These are phyloP conservation scores for Diaporthe vexans DNA, from an alignment of 2,329 filamentous ascomycete genomes.

Conservation along the genomic window DNA sequence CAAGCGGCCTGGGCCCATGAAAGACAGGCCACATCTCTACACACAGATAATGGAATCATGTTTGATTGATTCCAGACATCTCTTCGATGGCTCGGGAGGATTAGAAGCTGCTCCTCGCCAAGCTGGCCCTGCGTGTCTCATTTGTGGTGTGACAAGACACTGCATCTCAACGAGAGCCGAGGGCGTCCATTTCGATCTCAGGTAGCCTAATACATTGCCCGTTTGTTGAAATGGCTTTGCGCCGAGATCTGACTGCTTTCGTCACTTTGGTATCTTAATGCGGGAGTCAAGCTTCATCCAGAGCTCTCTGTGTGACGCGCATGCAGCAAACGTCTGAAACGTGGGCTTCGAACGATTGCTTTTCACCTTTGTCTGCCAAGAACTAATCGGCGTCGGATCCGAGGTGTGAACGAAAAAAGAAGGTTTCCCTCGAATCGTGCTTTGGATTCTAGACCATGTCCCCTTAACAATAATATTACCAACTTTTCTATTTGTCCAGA, in stretches of 20 bases:
- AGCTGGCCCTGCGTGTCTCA: background rate
- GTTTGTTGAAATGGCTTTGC: too few relatives aligned
- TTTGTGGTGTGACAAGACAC: background rate
- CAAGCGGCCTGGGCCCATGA: conserved; percentile 67
- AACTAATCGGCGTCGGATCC: conserved; percentile 9
- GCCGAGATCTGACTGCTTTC: background rate
- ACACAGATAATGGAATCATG: background rate
- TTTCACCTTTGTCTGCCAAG: conserved; percentile 5
- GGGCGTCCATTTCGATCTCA: background rate
- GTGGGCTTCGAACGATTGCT: background rate
- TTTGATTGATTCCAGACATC: conserved; percentile 6
- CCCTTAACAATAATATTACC: background rate
- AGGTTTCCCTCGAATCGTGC: conserved; percentile 21
- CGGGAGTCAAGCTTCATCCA: background rate
- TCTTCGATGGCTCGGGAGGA: background rate
- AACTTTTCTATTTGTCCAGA: background rate
- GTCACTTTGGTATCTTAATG: background rate
- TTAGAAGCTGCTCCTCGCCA: background rate
- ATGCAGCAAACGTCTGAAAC: conserved; percentile 9
- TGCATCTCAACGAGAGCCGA: too few relatives aligned
- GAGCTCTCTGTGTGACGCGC: background rate
- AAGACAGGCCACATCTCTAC: conserved; percentile 62
- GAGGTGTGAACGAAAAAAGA: background rate
- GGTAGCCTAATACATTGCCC: background rate
- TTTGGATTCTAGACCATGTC: conserved; percentile 7